These are phyloP conservation scores for Neopestalotiopsis sp. DNA, from an alignment of 2,329 filamentous ascomycete species.

Conservation along the genomic window DNA sequence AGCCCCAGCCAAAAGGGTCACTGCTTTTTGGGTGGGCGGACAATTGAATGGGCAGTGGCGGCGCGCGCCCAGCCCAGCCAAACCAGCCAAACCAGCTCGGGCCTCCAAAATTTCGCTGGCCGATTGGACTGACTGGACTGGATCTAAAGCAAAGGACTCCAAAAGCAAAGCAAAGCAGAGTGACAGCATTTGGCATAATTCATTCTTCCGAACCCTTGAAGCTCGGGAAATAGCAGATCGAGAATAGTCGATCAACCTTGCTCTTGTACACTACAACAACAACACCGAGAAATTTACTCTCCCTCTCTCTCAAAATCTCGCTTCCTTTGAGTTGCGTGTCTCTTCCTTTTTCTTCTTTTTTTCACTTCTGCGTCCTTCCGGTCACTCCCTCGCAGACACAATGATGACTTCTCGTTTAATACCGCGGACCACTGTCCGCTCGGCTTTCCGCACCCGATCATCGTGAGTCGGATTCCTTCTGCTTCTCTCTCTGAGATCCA, in stretches of 20 bases:
- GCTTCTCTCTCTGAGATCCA: constrained; percentile 4
- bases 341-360: neutral
- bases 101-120: constrained; percentile 26
- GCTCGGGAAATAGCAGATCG: constrained; percentile 9
- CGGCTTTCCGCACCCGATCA: constrained; percentile 56
- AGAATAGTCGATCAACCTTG: neutral
- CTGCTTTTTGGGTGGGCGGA: neutral
- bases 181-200: neutral
- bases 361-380: constrained; percentile 12
- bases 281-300: neutral
- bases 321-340: constrained; percentile 19
- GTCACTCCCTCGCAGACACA: constrained; percentile 33
- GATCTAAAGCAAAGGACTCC: neutral
- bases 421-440: constrained; percentile 61
- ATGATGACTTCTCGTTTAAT: constrained; percentile 66
- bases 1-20: neutral
- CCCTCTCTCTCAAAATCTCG: constrained; percentile 1
- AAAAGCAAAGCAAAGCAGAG: constrained; percentile 7
- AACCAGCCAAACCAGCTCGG: constrained; percentile 19
- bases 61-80: neutral
- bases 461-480: constrained; percentile 46
- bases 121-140: constrained; percentile 1
- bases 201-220: constrained; percentile 1
- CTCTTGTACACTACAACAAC: too few species aligned
- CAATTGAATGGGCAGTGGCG: neutral